These are phyloP conservation scores for Sugiyamaella valdiviana DNA, from an alignment of 805 yeast genomes.

Conservation along the genomic window DNA sequence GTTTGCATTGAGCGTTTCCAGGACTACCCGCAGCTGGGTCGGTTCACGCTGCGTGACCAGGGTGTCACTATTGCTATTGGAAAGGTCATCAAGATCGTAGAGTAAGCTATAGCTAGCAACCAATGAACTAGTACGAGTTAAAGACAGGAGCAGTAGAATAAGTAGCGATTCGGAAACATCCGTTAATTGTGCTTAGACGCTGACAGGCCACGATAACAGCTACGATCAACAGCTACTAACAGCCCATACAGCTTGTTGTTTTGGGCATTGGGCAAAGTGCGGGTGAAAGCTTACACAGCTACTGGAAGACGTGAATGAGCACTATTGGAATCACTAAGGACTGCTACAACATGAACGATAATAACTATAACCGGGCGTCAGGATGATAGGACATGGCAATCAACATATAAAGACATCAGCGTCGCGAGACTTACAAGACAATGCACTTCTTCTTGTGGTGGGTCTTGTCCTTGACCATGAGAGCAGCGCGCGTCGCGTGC, in stretches of 20 bases:
- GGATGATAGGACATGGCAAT: background rate
- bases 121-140: no score
- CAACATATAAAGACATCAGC: background rate
- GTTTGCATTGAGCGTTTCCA: constrained; percentile 90
- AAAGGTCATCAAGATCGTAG: constrained; percentile 80
- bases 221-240: no score
- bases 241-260: no score
- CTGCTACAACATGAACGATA: constrained; percentile 16
- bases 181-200: no score
- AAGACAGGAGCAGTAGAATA: no score
- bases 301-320: no score
- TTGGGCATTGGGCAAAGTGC: no score
- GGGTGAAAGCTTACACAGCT: no score
- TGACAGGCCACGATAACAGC: no score
- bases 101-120: constrained; percentile 19
- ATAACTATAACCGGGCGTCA: constrained; percentile 16
- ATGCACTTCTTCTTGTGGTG: constrained; percentile 61
- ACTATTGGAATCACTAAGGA: background rate
- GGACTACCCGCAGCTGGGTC: constrained; percentile 93
- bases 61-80: constrained; percentile 98
- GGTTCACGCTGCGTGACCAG: constrained; percentile 98
- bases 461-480: constrained; percentile 54
- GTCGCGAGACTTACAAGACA: constrained; percentile 45
- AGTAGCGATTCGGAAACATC: no score
- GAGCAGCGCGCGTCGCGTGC: constrained; percentile 85